phyloP scores from a whole-genome alignment of 768 basidiomycete species.

The Naematelia encephala region DNA sequence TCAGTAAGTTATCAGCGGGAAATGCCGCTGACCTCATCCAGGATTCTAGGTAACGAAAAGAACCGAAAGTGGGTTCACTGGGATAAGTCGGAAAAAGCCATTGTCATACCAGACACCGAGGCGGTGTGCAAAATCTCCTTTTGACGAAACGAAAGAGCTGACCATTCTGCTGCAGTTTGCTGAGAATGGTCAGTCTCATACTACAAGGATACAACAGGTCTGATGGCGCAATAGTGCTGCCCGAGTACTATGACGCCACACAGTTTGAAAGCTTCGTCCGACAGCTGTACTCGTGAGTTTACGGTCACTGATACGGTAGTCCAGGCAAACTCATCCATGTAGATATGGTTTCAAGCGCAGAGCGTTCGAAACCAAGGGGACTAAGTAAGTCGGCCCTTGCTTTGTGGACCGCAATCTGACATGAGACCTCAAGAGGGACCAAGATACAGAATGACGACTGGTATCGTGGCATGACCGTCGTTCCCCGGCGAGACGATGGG shows the following conservation, averaged over 20 bases:
- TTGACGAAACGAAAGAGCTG: too few relatives aligned
- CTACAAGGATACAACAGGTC: not conserved
- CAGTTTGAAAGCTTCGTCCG: conserved; percentile 1
- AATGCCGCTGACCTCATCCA: not conserved
- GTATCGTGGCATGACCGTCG: not conserved
- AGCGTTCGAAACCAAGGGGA: not conserved
- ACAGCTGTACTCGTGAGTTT: conserved; percentile 9
- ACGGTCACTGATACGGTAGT: not conserved
- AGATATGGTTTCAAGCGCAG: conserved; percentile 1
- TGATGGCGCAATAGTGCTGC: not conserved
- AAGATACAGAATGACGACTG: not conserved
- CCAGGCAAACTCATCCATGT: not conserved
- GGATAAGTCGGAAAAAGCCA: not conserved
- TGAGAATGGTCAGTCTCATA: conserved; percentile 4
- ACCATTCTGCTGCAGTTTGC: not conserved
- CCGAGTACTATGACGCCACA: not conserved
- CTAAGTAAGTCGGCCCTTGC: not conserved
- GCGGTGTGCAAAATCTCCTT: not conserved
- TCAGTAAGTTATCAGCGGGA: conserved; percentile 3
- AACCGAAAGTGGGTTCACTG: not conserved
- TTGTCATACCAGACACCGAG: conserved; percentile 10
- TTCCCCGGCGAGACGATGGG: not conserved
- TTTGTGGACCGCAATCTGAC: not conserved
- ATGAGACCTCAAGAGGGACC: not conserved
- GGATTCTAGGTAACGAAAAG: not conserved